Percentiles rank a stretch among this genome's conserved stretches.
Evolutionary conservation across 2,329 filamentous ascomycete species (phyloP).

Genomic region (Calonectria pseudoturangicola): DNA sequence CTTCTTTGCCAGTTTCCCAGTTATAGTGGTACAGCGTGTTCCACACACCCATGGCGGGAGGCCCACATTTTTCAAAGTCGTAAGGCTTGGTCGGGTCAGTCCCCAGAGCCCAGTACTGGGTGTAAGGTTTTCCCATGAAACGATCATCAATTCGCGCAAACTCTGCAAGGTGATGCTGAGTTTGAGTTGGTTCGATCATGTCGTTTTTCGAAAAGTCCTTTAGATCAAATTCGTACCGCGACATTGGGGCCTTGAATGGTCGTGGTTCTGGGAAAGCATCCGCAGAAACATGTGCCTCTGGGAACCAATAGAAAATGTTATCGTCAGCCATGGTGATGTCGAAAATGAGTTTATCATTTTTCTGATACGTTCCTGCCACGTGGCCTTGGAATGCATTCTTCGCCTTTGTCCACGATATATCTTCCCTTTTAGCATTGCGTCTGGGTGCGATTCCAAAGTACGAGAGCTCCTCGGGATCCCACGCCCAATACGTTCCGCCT

Average conservation of each 20-base stretch:
- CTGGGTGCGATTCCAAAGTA: slow-evolving; percentile 6
- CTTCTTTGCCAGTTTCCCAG: slow-evolving; percentile 12
- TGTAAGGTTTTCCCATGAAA: slow-evolving; percentile 18
- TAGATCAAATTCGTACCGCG: slow-evolving; percentile 29
- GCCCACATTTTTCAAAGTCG: slow-evolving; percentile 15
- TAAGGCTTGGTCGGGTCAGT: not conserved
- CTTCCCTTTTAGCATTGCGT: not conserved
- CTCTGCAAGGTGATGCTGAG: not conserved
- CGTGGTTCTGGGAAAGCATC: not conserved
- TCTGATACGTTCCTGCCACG: slow-evolving; percentile 37
- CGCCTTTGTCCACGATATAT: slow-evolving; percentile 20
- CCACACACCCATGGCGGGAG: slow-evolving; percentile 28
- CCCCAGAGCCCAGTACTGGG: slow-evolving; percentile 27
- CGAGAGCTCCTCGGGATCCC: not conserved
- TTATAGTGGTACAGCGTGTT: slow-evolving; percentile 29
- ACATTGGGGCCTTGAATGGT: not conserved
- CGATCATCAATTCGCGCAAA: slow-evolving; percentile 40
- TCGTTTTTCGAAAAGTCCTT: slow-evolving; percentile 3
- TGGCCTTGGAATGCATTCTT: slow-evolving; percentile 41
- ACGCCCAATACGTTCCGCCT: not conserved
- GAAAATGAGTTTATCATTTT: slow-evolving; percentile 26
- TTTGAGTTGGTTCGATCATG: slow-evolving; percentile 1
- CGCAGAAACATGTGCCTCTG: no score
- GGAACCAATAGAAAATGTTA: slow-evolving; percentile 40
- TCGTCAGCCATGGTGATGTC: slow-evolving; percentile 36